phyloP scores from a whole-genome alignment of 257 asterid genomes.

The Fraxinus quadrangulata region DNA sequence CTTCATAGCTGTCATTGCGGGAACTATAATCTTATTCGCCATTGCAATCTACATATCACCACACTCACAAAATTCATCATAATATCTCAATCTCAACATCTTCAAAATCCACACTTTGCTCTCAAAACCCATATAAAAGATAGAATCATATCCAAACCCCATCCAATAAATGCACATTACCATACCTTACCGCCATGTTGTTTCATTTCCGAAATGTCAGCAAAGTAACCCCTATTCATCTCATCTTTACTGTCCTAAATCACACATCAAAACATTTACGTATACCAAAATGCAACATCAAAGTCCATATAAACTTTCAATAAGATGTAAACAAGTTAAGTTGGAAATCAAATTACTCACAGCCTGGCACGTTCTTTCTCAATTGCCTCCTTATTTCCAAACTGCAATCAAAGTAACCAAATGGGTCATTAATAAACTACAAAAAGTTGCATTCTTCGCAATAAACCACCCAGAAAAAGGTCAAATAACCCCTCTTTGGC shows the following conservation, averaged over 20 bases:
- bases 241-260: slow-evolving; percentile 94
- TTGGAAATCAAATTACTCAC: slow-evolving; percentile 53
- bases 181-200: slow-evolving; percentile 90
- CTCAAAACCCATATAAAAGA: neutral
- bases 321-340: neutral
- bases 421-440: slow-evolving; percentile 20
- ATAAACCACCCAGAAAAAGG: neutral
- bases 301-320: neutral
- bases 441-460: slow-evolving; percentile 5
- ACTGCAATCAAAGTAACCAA: slow-evolving; percentile 44
- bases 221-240: slow-evolving; percentile 78
- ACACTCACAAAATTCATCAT: slow-evolving; percentile 17
- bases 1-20: slow-evolving; percentile 68
- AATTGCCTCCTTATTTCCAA: slow-evolving; percentile 69
- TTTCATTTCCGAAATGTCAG: slow-evolving; percentile 74
- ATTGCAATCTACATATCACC: slow-evolving; percentile 52
- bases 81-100: slow-evolving; percentile 16
- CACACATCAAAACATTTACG: slow-evolving; percentile 30
- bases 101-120: neutral
- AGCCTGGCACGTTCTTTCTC: slow-evolving; percentile 83
- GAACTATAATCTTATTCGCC: slow-evolving; percentile 79
- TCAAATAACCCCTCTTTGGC: neutral
- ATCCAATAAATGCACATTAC: neutral
- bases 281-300: slow-evolving; percentile 19
- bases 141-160: neutral